phyloP scores from a whole-genome alignment of 345 rosid genomes.

The Gossypium sturtianum region DNA sequence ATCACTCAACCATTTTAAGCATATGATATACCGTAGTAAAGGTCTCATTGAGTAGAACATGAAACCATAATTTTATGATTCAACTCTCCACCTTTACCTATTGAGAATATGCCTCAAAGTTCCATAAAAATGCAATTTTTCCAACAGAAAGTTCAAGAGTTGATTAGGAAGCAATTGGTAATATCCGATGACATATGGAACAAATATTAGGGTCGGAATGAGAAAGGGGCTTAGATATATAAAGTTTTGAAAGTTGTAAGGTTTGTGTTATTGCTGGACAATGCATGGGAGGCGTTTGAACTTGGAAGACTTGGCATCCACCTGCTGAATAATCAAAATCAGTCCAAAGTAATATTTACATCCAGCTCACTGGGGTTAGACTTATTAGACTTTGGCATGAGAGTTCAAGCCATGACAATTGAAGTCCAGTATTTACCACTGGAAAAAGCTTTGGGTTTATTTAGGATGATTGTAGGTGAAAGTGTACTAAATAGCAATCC shows the following conservation, averaged over 20 bases:
- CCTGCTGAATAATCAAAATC: neutral
- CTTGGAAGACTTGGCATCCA: constrained; percentile 8
- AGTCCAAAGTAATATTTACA: constrained; percentile 18
- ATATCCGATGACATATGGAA: constrained; percentile 1
- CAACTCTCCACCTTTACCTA: too few species aligned
- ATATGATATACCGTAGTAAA: too few species aligned
- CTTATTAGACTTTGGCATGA: constrained; percentile 2
- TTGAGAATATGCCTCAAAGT: too few species aligned
- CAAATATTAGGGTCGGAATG: neutral
- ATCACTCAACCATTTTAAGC: too few species aligned
- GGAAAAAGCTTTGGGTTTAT: constrained; percentile 10
- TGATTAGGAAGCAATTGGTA: neutral
- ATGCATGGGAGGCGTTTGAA: constrained; percentile 8
- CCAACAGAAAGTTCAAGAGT: neutral
- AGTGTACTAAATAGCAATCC: neutral
- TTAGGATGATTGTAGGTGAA: constrained; percentile 5
- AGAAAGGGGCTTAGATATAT: neutral
- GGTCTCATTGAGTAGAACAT: too few species aligned
- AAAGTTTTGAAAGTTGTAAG: neutral
- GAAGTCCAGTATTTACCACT: constrained; percentile 8
- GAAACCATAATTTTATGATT: too few species aligned
- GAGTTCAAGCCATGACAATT: neutral
- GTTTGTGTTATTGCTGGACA: constrained; percentile 24
- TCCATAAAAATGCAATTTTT: too few species aligned
- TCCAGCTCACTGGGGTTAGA: constrained; percentile 9